Evolutionary conservation across 2,329 filamentous ascomycete species (phyloP).

Genomic region (Hypoxylon sp.): DNA sequence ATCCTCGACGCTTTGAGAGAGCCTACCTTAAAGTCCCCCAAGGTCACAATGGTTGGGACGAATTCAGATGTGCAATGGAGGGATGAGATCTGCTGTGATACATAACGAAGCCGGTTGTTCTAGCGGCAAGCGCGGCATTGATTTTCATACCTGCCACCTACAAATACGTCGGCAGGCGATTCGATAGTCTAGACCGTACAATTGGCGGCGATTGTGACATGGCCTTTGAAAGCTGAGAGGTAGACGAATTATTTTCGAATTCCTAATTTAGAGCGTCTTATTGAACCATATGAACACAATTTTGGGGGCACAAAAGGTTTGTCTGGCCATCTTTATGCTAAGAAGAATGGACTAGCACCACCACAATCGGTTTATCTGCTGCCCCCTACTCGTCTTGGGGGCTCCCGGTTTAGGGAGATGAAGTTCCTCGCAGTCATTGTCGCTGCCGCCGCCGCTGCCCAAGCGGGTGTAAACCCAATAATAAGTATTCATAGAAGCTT

Average conservation of each 20-base stretch:
- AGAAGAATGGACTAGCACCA: background rate
- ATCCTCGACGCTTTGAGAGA: background rate
- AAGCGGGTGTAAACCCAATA: constrained; percentile 20
- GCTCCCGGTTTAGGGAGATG: background rate
- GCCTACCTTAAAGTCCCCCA: constrained; percentile 6
- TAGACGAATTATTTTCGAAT: background rate
- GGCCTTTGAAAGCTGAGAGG: background rate
- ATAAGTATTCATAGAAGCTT: constrained; percentile 33
- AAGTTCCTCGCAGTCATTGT: constrained; percentile 4
- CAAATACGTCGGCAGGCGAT: background rate
- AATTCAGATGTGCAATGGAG: background rate
- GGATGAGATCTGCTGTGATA: background rate
- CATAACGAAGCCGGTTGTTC: background rate
- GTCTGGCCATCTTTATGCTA: background rate
- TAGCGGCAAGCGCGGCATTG: background rate
- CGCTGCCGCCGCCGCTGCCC: too few relatives aligned
- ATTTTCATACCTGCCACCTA: constrained; percentile 7
- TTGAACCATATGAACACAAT: background rate
- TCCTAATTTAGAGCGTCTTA: background rate
- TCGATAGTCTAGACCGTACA: background rate
- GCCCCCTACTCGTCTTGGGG: background rate
- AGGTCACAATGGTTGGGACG: background rate
- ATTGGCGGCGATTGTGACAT: background rate
- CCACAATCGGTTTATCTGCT: background rate
- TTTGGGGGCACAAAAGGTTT: background rate